Percentiles rank a stretch among this genome's conserved stretches.
These are phyloP conservation scores for Salix exigua DNA, from an alignment of 345 rosid species.

Conservation along the genomic window DNA sequence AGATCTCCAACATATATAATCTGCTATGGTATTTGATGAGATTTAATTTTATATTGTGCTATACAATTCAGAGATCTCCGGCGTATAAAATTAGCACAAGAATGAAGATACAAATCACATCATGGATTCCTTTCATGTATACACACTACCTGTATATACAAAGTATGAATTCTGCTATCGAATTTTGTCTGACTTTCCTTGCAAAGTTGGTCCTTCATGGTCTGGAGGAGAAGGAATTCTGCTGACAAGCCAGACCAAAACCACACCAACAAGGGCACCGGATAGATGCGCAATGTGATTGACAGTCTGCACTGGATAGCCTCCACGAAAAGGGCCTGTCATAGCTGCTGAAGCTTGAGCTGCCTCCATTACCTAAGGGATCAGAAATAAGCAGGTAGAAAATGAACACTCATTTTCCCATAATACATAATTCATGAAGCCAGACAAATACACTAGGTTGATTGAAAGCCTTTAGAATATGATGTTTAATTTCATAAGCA, in stretches of 20 bases:
- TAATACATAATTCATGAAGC: neutral
- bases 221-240: conserved; percentile 58
- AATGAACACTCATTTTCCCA: neutral
- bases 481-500: neutral
- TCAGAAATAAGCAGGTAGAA: conserved; percentile 4
- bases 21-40: neutral
- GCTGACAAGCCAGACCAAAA: conserved; percentile 79
- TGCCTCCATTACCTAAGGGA: conserved; percentile 80
- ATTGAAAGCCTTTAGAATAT: neutral
- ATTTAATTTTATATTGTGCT: neutral
- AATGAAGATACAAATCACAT: neutral
- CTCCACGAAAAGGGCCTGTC: conserved; percentile 50
- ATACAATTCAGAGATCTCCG: neutral
- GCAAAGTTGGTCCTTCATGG: conserved; percentile 20
- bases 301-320: conserved; percentile 59
- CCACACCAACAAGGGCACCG: conserved; percentile 78
- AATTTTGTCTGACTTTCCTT: conserved; percentile 25
- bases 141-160: neutral
- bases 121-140: neutral
- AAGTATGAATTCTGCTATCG: neutral
- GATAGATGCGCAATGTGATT: conserved; percentile 93
- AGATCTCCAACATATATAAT: too few relatives aligned
- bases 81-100: neutral
- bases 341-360: conserved; percentile 83
- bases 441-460: neutral